Base-by-base conservation (phyloP, 176 grass and related monocot species). In the Aegilops umbellulata region DNA sequence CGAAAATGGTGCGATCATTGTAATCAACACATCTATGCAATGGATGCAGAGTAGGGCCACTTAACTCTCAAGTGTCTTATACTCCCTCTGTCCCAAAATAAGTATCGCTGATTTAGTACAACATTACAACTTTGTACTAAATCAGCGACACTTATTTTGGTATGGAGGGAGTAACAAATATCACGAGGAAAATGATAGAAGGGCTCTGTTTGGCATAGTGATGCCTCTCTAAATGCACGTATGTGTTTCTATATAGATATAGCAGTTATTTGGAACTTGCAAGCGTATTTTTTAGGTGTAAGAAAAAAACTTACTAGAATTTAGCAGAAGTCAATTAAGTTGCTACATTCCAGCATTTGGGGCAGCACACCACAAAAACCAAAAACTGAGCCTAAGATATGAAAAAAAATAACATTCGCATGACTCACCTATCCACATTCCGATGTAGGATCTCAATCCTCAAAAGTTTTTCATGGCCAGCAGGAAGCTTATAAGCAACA, bases 401-500 rank as follows among this genome's bases (percentile, higher is more conserved):
- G 14, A 47, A 64, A 13, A 13, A 13, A 14, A 25, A 34, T 0
- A 71, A 79, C 24, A 57, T 76, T 44, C 29, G 5, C 14, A 4
- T 62, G n/a, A 26, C 57, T 87, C 69, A 99, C 97, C 90, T 90
- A 55, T 99, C 94, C 32, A 83, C 84, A 83, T 86, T 88, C 29
- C 68, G 70, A 84, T 99, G 94, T 34, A 90, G 72, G 70, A 99
- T 96, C 66, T 99, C 97, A 67, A 99, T 27, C 82, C 88, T 97
- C 32, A 89, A 22, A 85, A 91, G 76, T 69, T 88, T 94, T 78
- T 91, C 94, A 93, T 92, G 77, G 38, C 83, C 88, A 88, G 65
- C 80, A 46, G 92, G 97, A 53, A 99, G 90, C 80, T 84, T 99
- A 78, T 99, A 99, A 4, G 92, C 97, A 63, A 99, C 92, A 79